A percentile compares a stretch with the other conserved stretches of the same genome.
Evolutionary conservation across 257 asterid genomes (phyloP).

Genomic region (Solanum clarkiae): DNA sequence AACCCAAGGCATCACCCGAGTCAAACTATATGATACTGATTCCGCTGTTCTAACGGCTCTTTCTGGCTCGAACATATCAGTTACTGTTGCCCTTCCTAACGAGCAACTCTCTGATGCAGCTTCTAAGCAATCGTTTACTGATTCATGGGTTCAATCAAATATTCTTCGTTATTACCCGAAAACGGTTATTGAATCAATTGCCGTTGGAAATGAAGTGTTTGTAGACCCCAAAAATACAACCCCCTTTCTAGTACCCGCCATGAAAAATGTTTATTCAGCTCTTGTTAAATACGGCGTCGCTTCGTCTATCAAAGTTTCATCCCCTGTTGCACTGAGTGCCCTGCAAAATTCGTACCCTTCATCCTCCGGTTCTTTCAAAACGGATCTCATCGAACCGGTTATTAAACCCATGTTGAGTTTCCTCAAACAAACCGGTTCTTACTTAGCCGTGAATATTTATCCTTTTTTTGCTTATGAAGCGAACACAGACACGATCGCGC

Average conservation of each 20-base stretch:
- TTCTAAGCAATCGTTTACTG: constrained; percentile 37
- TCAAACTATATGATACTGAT: constrained; percentile 66
- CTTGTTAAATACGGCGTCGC: constrained; percentile 32
- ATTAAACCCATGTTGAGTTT: constrained; percentile 68
- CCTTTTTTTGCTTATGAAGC: constrained; percentile 66
- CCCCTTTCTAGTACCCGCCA: constrained; percentile 61
- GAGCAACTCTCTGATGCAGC: constrained; percentile 73
- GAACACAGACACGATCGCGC: constrained; percentile 47
- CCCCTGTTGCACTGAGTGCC: constrained; percentile 69
- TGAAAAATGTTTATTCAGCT: constrained; percentile 61
- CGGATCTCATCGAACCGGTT: constrained; percentile 55
- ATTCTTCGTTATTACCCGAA: constrained; percentile 41
- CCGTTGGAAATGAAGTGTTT: constrained; percentile 83
- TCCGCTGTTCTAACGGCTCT: constrained; percentile 59
- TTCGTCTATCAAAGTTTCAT: constrained; percentile 37
- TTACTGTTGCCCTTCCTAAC: constrained; percentile 70
- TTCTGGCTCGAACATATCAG: constrained; percentile 52
- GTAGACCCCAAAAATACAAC: constrained; percentile 53
- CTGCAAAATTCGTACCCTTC: constrained; percentile 64
- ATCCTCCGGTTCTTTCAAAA: constrained; percentile 63
- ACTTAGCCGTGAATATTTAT: constrained; percentile 64
- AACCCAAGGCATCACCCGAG: constrained; percentile 33
- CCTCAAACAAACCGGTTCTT: constrained; percentile 43
- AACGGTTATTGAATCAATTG: constrained; percentile 51
- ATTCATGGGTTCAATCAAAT: constrained; percentile 63